Base-by-base conservation (phyloP, 495 filamentous ascomycete genomes). In the Penicillium bovifimosum region DNA sequence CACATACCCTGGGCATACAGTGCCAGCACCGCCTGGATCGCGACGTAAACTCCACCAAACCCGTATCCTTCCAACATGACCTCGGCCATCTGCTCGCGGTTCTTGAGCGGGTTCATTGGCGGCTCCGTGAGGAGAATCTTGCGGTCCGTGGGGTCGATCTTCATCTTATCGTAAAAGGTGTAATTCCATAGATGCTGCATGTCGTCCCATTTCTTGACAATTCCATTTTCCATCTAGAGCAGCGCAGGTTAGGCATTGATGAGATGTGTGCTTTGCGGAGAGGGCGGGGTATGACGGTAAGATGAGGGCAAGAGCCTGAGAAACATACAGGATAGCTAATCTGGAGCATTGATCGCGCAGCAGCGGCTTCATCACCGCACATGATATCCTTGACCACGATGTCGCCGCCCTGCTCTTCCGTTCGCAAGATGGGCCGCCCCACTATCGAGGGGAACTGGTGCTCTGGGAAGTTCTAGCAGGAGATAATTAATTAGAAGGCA, bases 151-250 rank as follows among this genome's bases (percentile, higher is more conserved):
- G 93, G 83, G 66, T 97, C 86, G 64, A 99, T 79, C 67, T 88
- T 82, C 82, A 99, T 86, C 80, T 96, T 96, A 63, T 97, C 93
- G 68, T 79, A 84, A 71, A 98, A 97, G 36, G 93, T 97, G 71
- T 91, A 97, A 75, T 99, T 91, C 95, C 95, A 99, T 43, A 99
- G 81, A 65, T 97, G 93, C 74, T 95, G 86, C 92, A 97, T 96
- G 72, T 99, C 95, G 61, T 97, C 93, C 95, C 95, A 99, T 61
- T 86, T 88, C 81, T 97, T 97, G 48, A 99, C 88, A 58, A 99
- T 96, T 62, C 93, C 93, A 71, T 97, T 97, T 68, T 97, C 95
- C 93, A 99, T 99, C 85, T 88, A 74, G 27, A 54, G 31, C 16
- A 44, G 35, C 47, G 50, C 40, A 17, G 34, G 39, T 39, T 52